Percentiles rank a stretch among this genome's conserved stretches.
Conservation (phyloP, 1,284 basidiomycete species). For the Sparassis latifolia region DNA sequence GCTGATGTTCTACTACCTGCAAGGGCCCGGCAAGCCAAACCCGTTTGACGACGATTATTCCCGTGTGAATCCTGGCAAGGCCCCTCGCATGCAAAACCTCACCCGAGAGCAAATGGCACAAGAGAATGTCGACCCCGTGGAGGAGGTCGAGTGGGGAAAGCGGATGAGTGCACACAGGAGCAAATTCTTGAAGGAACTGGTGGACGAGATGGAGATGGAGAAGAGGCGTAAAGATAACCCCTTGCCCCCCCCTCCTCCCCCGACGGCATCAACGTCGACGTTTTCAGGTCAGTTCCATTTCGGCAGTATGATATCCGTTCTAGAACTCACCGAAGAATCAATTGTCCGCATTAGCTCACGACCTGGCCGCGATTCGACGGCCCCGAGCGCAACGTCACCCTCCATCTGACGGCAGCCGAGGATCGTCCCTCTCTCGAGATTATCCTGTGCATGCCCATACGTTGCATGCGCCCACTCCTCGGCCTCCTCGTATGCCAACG, state of each 20-base stretch:
- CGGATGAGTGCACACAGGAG: constrained; percentile 33
- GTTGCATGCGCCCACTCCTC: constrained; percentile 15
- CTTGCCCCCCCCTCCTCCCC: constrained; percentile 12
- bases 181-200: constrained; percentile 35
- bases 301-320: neutral
- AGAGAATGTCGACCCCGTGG: constrained; percentile 36
- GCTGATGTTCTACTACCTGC: constrained; percentile 46
- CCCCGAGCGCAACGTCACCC: constrained; percentile 18
- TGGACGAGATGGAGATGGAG: constrained; percentile 31
- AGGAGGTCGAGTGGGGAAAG: constrained; percentile 36
- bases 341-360: constrained; percentile 14
- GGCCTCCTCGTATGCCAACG: constrained; percentile 10
- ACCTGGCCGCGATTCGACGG: constrained; percentile 20
- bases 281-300: constrained; percentile 17
- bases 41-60: constrained; percentile 39
- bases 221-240: constrained; percentile 24
- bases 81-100: constrained; percentile 29
- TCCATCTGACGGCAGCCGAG: constrained; percentile 20
- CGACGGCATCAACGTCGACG: constrained; percentile 13
- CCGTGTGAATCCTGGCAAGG: constrained; percentile 29
- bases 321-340: neutral
- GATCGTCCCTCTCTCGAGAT: constrained; percentile 26
- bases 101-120: constrained; percentile 28
- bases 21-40: constrained; percentile 31
- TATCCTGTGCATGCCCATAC: constrained; percentile 12